phyloP scores from a whole-genome alignment of 352 stramenopile species.

The Elongisporangium undulatum region DNA sequence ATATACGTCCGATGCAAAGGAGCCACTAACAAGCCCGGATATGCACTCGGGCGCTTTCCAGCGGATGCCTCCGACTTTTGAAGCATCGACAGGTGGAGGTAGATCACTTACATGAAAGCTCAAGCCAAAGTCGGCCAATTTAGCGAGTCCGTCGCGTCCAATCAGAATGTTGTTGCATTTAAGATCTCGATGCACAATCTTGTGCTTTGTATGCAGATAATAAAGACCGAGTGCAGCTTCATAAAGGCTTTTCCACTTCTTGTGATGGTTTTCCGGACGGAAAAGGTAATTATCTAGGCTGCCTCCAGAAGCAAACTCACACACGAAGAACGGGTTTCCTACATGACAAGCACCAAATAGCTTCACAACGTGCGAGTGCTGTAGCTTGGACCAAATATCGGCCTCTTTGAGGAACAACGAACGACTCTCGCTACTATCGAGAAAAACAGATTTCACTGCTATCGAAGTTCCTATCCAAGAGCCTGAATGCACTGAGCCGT shows the following conservation, averaged over 20 bases:
- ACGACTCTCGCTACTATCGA: too few relatives aligned
- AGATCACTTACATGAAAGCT: neutral
- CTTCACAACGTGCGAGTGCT: too few relatives aligned
- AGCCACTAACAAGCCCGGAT: neutral
- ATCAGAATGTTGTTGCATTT: constrained; percentile 20
- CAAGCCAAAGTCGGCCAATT: constrained; percentile 11
- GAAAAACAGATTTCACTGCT: too few relatives aligned
- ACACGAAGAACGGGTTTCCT: too few relatives aligned
- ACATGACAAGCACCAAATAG: too few relatives aligned
- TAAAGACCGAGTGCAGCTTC: constrained; percentile 17
- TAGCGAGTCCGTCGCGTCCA: constrained; percentile 5
- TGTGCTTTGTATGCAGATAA: constrained; percentile 11
- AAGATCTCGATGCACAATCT: constrained; percentile 14
- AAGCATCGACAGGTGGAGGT: too few relatives aligned
- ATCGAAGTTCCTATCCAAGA: too few relatives aligned
- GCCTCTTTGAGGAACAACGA: too few relatives aligned
- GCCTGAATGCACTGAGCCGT: too few relatives aligned
- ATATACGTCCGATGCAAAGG: constrained; percentile 19
- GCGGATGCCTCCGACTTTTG: neutral
- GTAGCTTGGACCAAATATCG: too few relatives aligned
- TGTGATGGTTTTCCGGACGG: neutral
- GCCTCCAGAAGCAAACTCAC: too few relatives aligned
- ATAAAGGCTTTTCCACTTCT: constrained; percentile 12
- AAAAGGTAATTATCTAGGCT: neutral
- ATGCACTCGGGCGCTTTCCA: constrained; percentile 18